phyloP scores from a whole-genome alignment of 306 rosid genomes.

The Luffa aegyptiaca region DNA sequence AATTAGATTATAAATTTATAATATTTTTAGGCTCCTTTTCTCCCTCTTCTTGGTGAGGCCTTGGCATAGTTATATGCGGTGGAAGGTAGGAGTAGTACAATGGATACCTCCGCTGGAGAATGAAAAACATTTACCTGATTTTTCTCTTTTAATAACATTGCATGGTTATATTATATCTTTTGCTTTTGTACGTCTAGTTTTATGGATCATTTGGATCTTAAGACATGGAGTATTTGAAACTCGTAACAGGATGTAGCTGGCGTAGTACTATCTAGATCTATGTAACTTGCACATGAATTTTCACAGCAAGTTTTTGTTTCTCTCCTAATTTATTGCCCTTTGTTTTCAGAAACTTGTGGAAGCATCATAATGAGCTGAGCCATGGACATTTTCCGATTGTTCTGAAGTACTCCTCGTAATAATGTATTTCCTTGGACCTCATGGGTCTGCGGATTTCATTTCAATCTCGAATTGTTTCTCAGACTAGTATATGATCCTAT shows the following conservation, averaged over 20 bases:
- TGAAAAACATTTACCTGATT: background rate
- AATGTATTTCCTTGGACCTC: slow-evolving; percentile 34
- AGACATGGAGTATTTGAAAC: background rate
- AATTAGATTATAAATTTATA: background rate
- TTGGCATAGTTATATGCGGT: background rate
- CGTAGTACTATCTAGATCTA: background rate
- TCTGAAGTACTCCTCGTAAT: slow-evolving; percentile 27
- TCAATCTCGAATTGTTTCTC: slow-evolving; percentile 9
- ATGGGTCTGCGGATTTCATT: slow-evolving; percentile 14
- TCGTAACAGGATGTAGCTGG: background rate
- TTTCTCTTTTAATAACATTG: background rate
- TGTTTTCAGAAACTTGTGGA: slow-evolving; percentile 51
- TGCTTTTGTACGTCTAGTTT: background rate
- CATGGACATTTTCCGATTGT: slow-evolving; percentile 12
- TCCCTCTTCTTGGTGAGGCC: background rate
- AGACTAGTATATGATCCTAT: background rate
- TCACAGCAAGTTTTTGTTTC: slow-evolving; percentile 4
- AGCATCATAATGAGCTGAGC: slow-evolving; percentile 50
- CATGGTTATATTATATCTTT: background rate
- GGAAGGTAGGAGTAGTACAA: background rate
- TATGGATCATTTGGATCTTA: background rate
- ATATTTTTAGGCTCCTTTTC: background rate
- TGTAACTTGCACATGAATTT: background rate
- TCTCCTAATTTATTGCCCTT: slow-evolving; percentile 16
- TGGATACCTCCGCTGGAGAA: background rate